Evolutionary conservation across 495 filamentous ascomycete genomes (phyloP), one percentile per base, ranked within the genome.

Genomic region (Penicillium arizonense): DNA sequence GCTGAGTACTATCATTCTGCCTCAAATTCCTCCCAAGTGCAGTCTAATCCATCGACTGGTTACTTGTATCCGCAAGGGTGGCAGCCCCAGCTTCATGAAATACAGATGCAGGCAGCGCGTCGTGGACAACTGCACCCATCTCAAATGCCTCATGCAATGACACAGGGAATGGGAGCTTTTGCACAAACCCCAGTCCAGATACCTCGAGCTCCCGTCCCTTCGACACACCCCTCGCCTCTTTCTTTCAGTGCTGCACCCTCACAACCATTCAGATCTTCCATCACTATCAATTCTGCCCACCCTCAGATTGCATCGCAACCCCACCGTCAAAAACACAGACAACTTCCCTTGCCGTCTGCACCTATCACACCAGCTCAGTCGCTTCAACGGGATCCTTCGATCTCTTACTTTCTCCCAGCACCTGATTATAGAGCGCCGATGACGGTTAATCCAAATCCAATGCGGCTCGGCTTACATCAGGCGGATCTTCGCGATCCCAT

Each of bases 401-500:
- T 24, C 23, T 10, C 28, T 10, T 30, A 30, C 28, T 48, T 80
- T 4, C 51, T 79, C 6, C 77, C 77, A 4, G 44, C 56, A 4
- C 49, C 56, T 6, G 66, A 60, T 5, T 49, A 55, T 14, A 47
- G 43, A 56, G 68, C 77, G 0, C 62, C 69, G 13, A 68, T 67
- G 21, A 64, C 63, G 0, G 62, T 69, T 23, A 77, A 76, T 7
- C 68, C 66, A 5, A 74, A 74, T 59, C 73, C 83, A 26, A 46
- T 75, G 24, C 51, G 70, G 28, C 65, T 70, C 30, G 73, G 77
- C 4, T 71, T 87, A 32, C 84, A 87, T 50, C 82, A 84, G 62
- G 76, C 74, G 34, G 68, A 81, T 56, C 66, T 81, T 37, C 74
- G 78, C 28, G 85, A 82, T 50, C 83, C 83, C 1, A 61, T 74